A percentile compares a stretch with the other conserved stretches of the same genome.
These are phyloP conservation scores for Cicer judaicum DNA, from an alignment of 306 rosid species.

Conservation along the genomic window DNA sequence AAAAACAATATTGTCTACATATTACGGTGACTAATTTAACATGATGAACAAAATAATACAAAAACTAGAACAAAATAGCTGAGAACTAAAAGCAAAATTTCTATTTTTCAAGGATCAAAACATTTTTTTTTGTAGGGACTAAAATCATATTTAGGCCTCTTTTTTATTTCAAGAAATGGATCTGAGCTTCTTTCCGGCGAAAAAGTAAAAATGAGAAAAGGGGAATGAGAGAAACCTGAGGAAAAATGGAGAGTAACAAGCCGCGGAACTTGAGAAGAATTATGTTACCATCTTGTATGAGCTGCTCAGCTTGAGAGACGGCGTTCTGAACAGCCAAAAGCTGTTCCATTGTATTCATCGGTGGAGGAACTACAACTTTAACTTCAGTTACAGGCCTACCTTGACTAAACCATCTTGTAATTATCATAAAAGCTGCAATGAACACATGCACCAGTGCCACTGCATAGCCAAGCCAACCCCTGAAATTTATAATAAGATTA, in stretches of 20 bases:
- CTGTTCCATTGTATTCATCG: constrained; percentile 92
- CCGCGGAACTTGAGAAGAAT: constrained; percentile 86
- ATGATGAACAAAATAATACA: not conserved
- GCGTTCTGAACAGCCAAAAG: constrained; percentile 91
- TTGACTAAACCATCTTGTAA: constrained; percentile 58
- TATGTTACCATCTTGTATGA: constrained; percentile 77
- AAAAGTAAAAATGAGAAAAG: not conserved
- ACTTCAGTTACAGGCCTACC: constrained; percentile 64
- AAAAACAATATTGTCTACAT: not conserved
- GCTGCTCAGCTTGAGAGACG: constrained; percentile 74
- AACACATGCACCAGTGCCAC: constrained; percentile 57
- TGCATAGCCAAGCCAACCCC: constrained; percentile 86
- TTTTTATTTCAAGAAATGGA: not conserved
- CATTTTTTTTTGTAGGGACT: not conserved
- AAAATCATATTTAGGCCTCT: not conserved
- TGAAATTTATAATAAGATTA: constrained; percentile 47
- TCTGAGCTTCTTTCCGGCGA: not conserved
- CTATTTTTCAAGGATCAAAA: not conserved
- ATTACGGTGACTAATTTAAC: not conserved
- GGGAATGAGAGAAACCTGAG: constrained; percentile 71
- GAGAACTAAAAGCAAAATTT: not conserved
- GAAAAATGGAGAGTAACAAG: constrained; percentile 72
- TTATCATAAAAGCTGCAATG: constrained; percentile 70
- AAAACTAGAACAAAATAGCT: not conserved
- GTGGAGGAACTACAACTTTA: constrained; percentile 80